Conservation (phyloP, 805 yeast genomes). For the Cyberlindnera amylophila region DNA sequence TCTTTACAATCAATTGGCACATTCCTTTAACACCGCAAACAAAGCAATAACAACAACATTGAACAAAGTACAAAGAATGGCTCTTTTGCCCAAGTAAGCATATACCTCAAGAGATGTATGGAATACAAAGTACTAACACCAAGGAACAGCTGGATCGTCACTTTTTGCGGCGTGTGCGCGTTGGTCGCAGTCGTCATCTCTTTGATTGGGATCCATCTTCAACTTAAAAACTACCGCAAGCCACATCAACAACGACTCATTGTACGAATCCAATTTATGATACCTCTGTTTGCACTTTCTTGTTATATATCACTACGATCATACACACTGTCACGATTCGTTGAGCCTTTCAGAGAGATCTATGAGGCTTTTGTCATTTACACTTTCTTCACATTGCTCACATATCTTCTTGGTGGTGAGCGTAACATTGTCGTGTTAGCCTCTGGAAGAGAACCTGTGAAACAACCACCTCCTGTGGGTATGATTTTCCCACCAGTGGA, state of each 20-base stretch:
- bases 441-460: conserved; percentile 67
- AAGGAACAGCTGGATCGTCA: conserved; percentile 10
- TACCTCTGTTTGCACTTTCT: conserved; percentile 75
- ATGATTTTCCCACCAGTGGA: conserved; percentile 57
- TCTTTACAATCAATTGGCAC: conserved; percentile 2
- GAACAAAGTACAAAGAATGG: conserved; percentile 2
- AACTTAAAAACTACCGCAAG: conserved; percentile 71
- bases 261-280: conserved; percentile 74
- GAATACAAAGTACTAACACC: conserved; percentile 8
- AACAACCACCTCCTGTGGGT: conserved; percentile 55
- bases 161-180: conserved; percentile 13
- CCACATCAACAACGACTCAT: conserved; percentile 85
- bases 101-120: too few species aligned
- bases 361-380: conserved; percentile 96
- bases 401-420: conserved; percentile 89
- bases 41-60: too few species aligned
- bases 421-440: conserved; percentile 70
- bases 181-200: conserved; percentile 12
- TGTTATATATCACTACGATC: conserved; percentile 56
- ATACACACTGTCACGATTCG: conserved; percentile 39
- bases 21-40: background rate
- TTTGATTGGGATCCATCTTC: conserved; percentile 29
- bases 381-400: conserved; percentile 81
- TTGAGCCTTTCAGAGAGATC: conserved; percentile 81
- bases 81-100: conserved; percentile 7